These are phyloP conservation scores for Angomonas deanei DNA, from an alignment of 208 protist species.

Conservation along the genomic window DNA sequence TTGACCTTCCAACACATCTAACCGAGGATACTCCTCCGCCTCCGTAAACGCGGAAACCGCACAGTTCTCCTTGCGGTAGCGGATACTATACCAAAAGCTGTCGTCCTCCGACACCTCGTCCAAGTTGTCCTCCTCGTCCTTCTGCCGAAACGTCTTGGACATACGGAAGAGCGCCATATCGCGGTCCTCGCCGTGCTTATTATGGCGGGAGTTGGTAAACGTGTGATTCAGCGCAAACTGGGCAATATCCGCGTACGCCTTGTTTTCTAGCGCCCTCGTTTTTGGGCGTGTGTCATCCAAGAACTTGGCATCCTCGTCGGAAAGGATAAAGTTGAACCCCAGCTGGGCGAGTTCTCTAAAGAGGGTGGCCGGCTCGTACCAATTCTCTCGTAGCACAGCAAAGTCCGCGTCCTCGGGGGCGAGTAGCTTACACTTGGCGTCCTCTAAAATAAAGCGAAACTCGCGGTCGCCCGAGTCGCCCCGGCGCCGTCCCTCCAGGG, in stretches of 20 bases:
- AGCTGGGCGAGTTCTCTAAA: conserved; percentile 71
- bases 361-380: conserved; percentile 71
- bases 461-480: conserved; percentile 82
- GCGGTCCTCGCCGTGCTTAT: conserved; percentile 80
- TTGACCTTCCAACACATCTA: conserved; percentile 46
- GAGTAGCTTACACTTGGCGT: conserved; percentile 74
- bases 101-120: background rate
- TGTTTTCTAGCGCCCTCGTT: conserved; percentile 56
- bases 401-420: conserved; percentile 78
- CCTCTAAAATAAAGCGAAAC: conserved; percentile 76
- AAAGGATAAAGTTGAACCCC: conserved; percentile 85
- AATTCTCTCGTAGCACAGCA: conserved; percentile 43
- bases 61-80: conserved; percentile 74
- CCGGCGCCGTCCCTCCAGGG: conserved; percentile 68
- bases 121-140: conserved; percentile 35
- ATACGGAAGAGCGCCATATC: conserved; percentile 89
- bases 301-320: conserved; percentile 68
- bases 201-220: conserved; percentile 76
- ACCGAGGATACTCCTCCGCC: conserved; percentile 31
- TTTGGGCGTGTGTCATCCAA: conserved; percentile 70
- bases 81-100: conserved; percentile 59
- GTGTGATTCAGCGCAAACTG: conserved; percentile 78
- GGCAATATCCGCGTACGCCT: conserved; percentile 85
- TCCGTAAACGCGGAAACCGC: conserved; percentile 59
- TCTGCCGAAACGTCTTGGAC: conserved; percentile 32